Conservation (phyloP, 805 yeast genomes). For the Ogataea ramenticola region DNA sequence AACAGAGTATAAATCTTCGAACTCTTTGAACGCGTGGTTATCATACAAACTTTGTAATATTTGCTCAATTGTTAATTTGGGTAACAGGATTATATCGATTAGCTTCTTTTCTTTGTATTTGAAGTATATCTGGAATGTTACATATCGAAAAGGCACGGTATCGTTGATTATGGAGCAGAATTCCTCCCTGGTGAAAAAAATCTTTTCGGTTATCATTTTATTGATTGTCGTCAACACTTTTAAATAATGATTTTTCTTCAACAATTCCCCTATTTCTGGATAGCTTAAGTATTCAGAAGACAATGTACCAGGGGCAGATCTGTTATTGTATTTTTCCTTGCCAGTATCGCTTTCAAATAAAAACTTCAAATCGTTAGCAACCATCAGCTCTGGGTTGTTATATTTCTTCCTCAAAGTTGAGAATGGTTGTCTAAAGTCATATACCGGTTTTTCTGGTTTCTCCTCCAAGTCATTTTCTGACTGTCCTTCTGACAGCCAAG, state of each 20-base stretch:
- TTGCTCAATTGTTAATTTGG: neutral
- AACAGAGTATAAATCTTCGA: slow-evolving; percentile 15
- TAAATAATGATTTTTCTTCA: neutral
- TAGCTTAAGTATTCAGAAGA: neutral
- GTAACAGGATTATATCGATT: neutral
- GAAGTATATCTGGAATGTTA: neutral
- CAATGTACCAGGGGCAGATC: neutral
- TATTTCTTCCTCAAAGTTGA: neutral
- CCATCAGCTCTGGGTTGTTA: neutral
- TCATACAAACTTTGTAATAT: slow-evolving; percentile 1
- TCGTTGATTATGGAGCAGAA: neutral
- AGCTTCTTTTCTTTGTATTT: neutral
- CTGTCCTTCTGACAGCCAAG: neutral
- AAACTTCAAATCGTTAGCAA: neutral
- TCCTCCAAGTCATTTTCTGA: neutral
- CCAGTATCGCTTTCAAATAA: neutral
- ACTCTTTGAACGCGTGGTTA: slow-evolving; percentile 16
- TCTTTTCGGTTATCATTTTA: neutral
- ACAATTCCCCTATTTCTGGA: neutral
- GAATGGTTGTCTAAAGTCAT: neutral
- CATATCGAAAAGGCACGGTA: neutral
- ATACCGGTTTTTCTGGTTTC: neutral
- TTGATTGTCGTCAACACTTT: neutral
- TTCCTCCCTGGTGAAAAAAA: neutral
- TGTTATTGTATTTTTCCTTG: neutral